phyloP scores from a whole-genome alignment of 2,329 filamentous ascomycete genomes.

The Epichloe festucae region DNA sequence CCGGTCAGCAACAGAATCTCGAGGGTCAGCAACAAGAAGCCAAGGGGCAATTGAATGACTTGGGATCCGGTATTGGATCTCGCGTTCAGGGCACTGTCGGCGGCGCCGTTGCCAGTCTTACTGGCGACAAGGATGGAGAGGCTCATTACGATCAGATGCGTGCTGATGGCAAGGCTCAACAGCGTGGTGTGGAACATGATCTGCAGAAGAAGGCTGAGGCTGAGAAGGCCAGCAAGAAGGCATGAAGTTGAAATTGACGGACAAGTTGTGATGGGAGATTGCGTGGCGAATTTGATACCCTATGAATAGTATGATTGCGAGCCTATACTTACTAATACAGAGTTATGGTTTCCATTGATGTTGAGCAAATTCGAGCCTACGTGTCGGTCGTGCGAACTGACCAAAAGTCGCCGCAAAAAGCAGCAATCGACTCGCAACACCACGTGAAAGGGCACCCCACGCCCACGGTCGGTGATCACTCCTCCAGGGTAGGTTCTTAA shows the following conservation, averaged over 20 bases:
- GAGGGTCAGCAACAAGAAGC: constrained; percentile 74
- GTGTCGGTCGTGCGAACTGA: no score
- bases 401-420: no score
- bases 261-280: background rate
- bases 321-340: background rate
- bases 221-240: constrained; percentile 3
- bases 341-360: background rate
- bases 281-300: constrained; percentile 5
- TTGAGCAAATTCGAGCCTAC: no score
- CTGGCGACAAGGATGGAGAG: constrained; percentile 55
- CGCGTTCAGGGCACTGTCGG: constrained; percentile 62
- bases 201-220: constrained; percentile 58
- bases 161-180: constrained; percentile 70
- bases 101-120: constrained; percentile 55
- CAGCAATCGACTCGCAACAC: no score
- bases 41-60: constrained; percentile 65
- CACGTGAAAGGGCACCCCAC: no score
- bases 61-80: constrained; percentile 49
- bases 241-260: background rate
- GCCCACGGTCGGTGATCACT: no score
- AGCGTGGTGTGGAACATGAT: constrained; percentile 73
- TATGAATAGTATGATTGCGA: constrained; percentile 4
- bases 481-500: no score
- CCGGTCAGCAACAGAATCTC: constrained; percentile 66
- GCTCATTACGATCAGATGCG: constrained; percentile 55